These are phyloP conservation scores for Spirogloea muscicola DNA, from an alignment of 139 green algal genomes.

Conservation along the genomic window DNA sequence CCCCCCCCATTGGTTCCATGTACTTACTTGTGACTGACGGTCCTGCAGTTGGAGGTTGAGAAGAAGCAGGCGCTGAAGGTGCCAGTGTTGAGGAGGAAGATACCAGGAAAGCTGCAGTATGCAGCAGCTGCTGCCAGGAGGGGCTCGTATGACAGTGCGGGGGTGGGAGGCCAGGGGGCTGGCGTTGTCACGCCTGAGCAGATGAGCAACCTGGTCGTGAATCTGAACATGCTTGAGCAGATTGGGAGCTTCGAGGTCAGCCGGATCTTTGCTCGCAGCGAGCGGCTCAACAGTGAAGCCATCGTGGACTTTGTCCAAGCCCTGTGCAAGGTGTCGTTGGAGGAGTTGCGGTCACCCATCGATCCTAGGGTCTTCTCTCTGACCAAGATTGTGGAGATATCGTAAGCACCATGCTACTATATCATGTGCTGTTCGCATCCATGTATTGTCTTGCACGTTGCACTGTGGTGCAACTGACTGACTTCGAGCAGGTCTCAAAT, in stretches of 20 bases:
- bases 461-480: too few species aligned
- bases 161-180: slow-evolving; percentile 20
- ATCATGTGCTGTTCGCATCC: too few species aligned
- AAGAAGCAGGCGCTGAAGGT: neutral
- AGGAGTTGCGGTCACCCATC: slow-evolving; percentile 65
- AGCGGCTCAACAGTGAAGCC: slow-evolving; percentile 72
- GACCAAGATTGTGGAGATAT: slow-evolving; percentile 94
- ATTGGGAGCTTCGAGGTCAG: slow-evolving; percentile 41
- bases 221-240: slow-evolving; percentile 43
- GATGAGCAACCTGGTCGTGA: slow-evolving; percentile 38
- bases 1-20: too few species aligned
- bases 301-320: slow-evolving; percentile 88
- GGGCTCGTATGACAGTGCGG: slow-evolving; percentile 42
- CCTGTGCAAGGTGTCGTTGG: slow-evolving; percentile 61
- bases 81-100: neutral
- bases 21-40: too few species aligned
- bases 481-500: too few species aligned
- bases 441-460: too few species aligned
- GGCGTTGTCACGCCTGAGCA: slow-evolving; percentile 29
- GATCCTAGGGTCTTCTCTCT: slow-evolving; percentile 84
- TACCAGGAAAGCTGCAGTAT: slow-evolving; percentile 15
- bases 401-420: slow-evolving; percentile 46
- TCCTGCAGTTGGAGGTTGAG: neutral
- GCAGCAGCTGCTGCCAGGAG: slow-evolving; percentile 9
- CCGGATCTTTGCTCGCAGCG: slow-evolving; percentile 61